Evolutionary conservation across 768 basidiomycete genomes (phyloP), one percentile per base, ranked within the genome.

Genomic region (Auricularia cornea): DNA sequence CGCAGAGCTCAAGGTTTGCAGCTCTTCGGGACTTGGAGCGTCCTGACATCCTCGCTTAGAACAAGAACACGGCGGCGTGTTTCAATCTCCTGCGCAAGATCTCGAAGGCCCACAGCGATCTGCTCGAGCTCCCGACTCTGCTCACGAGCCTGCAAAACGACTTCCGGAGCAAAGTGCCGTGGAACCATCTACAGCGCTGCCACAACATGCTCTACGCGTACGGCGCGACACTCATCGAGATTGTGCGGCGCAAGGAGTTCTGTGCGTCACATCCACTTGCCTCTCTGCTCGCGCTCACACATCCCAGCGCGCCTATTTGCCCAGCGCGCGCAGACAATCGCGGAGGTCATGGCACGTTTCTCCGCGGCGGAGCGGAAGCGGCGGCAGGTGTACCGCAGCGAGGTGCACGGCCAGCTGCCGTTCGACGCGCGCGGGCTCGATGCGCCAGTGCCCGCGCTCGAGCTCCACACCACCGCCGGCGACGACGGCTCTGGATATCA

Each of bases 121-220:
- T 98, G 41, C 83, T 94, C 1, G 80, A 85, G 41, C 75, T 97
- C 2, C 92, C 93, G 4, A 75, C 82, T 1, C 76, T 79, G 1
- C 75, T 98, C 32, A 78, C 81, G 0, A 73, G 77, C 2, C 78
- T 98, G 1, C 92, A 95, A 70, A 71, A 81, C 1, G 87, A 84
- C 69, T 85, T 95, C 67, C 81, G 88, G n/a, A 79, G 62, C 80
- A 91, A 78, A 70, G 91, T 86, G 32, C 89, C 88, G 64, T 98
- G 98, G 71, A 81, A 88, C n/a, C 94, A 98, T 73, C 89, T 98
- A 16, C 84, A 89, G 59, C 82, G 96, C 20, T 77, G 98, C 51
- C 94, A 96, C 71, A 87, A 83, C 62, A 90, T 98, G 84, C 73
- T 95, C 1, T 94, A 93, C 70, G 93, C 92, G 0, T 98, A 98